These are phyloP conservation scores for Emericellopsis cladophorae DNA, from an alignment of 2,329 filamentous ascomycete species.

Conservation along the genomic window DNA sequence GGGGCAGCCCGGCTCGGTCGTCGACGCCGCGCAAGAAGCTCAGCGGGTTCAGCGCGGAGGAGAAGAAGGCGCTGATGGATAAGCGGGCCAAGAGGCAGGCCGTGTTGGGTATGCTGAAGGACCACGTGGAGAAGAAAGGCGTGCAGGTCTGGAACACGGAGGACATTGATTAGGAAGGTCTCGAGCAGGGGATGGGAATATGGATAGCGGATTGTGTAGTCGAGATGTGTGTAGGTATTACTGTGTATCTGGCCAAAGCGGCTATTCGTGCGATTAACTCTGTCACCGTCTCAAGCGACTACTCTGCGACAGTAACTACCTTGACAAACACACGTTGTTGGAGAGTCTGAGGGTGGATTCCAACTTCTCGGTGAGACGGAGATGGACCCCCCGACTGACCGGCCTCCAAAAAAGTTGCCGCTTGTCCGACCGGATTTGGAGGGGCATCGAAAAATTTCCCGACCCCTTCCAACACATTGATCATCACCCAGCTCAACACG, in stretches of 20 bases:
- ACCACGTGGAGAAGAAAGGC: constrained; percentile 34
- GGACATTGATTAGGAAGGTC: constrained; percentile 27
- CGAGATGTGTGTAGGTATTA: background rate
- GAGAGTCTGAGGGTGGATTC: too few relatives aligned
- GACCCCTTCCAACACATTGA: constrained; percentile 1
- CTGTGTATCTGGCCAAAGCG: too few relatives aligned
- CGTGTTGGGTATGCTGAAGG: constrained; percentile 37
- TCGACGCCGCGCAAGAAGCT: constrained; percentile 48
- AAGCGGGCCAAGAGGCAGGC: constrained; percentile 39
- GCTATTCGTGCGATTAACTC: too few relatives aligned
- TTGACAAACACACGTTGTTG: too few relatives aligned
- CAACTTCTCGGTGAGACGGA: too few relatives aligned
- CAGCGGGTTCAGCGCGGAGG: constrained; percentile 44
- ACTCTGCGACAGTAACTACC: too few relatives aligned
- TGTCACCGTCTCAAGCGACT: too few relatives aligned
- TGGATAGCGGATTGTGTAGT: constrained; percentile 5
- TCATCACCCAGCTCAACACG: background rate
- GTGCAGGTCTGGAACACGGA: constrained; percentile 37
- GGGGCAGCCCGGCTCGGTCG: constrained; percentile 20
- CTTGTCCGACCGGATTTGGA: constrained; percentile 7
- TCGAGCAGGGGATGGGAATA: background rate
- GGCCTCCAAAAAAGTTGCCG: too few relatives aligned
- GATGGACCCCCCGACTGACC: too few relatives aligned
- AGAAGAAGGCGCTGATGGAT: constrained; percentile 43
- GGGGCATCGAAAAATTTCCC: constrained; percentile 18